Evolutionary conservation across 1,284 basidiomycete species (phyloP).

Genomic region (Pseudozyma sp.): DNA sequence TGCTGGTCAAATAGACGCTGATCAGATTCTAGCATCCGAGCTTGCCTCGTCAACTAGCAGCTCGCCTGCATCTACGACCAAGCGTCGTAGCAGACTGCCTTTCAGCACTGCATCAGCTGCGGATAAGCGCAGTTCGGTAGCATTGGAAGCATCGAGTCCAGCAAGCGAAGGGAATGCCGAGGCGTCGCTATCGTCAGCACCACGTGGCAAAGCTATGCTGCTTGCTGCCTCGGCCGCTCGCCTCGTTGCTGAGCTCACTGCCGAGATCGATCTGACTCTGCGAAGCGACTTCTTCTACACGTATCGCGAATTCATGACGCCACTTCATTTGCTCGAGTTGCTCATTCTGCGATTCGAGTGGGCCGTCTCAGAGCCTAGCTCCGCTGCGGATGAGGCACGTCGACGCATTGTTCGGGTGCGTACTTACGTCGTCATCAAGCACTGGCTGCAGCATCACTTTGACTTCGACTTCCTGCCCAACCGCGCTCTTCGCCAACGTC

Average conservation of each 20-base stretch:
- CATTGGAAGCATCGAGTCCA: constrained; percentile 6
- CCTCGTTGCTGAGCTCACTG: constrained; percentile 63
- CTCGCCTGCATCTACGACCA: constrained; percentile 18
- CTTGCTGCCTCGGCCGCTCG: constrained; percentile 55
- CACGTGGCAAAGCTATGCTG: constrained; percentile 28
- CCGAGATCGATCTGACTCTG: constrained; percentile 58
- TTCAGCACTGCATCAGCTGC: constrained; percentile 12
- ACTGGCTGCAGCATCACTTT: constrained; percentile 63
- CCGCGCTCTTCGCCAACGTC: constrained; percentile 45
- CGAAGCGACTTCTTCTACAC: constrained; percentile 64
- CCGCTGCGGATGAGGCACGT: constrained; percentile 51
- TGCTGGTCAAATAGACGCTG: constrained; percentile 24
- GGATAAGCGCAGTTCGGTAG: constrained; percentile 1
- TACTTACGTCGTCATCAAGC: constrained; percentile 62
- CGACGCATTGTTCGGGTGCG: constrained; percentile 61
- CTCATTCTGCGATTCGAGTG: constrained; percentile 62
- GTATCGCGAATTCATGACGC: constrained; percentile 54
- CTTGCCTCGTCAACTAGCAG: constrained; percentile 8
- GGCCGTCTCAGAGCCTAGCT: constrained; percentile 47
- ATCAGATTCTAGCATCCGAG: constrained; percentile 5
- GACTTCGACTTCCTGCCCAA: constrained; percentile 61
- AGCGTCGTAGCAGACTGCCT: constrained; percentile 27
- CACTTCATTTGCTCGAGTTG: constrained; percentile 50
- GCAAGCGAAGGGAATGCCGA: constrained; percentile 10
- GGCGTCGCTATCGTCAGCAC: neutral